Percentiles rank a stretch among this genome's conserved stretches.
Conservation (phyloP, 2,329 filamentous ascomycete genomes). For the Aspergillus sp. region DNA sequence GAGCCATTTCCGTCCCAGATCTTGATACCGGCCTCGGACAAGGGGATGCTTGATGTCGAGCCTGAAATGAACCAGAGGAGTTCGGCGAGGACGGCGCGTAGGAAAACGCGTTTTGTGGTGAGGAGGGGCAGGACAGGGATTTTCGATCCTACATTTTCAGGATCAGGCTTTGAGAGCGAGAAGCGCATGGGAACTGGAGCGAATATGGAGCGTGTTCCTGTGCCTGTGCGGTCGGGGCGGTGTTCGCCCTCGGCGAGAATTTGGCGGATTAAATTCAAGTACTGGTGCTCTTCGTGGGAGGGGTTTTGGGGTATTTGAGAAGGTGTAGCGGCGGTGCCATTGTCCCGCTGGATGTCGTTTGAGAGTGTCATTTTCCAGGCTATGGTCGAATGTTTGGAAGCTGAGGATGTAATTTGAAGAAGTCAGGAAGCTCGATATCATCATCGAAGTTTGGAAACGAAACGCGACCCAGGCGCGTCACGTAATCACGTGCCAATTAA, state of each 20-base stretch:
- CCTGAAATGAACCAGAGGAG: slow-evolving; percentile 94
- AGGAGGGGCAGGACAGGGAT: slow-evolving; percentile 81
- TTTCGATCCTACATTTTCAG: slow-evolving; percentile 38
- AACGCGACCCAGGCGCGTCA: slow-evolving; percentile 29
- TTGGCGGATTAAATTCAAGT: slow-evolving; percentile 81
- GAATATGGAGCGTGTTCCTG: slow-evolving; percentile 86
- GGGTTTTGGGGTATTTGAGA: slow-evolving; percentile 24
- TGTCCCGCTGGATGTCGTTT: too few species aligned
- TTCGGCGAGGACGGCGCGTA: slow-evolving; percentile 84
- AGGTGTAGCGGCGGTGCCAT: slow-evolving; percentile 4
- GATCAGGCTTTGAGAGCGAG: slow-evolving; percentile 63
- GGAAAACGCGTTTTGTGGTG: slow-evolving; percentile 95
- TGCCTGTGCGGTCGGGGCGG: slow-evolving; percentile 89
- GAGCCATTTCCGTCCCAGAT: slow-evolving; percentile 99
- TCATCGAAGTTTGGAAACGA: neutral
- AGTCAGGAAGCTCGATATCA: neutral
- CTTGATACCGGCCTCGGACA: slow-evolving; percentile 79
- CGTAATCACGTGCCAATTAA: slow-evolving; percentile 25
- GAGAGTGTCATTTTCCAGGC: slow-evolving; percentile 2
- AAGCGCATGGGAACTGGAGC: slow-evolving; percentile 86
- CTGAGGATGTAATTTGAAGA: neutral
- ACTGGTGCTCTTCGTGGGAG: slow-evolving; percentile 86
- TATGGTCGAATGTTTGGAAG: neutral
- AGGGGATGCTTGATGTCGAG: slow-evolving; percentile 73
- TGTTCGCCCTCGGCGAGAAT: slow-evolving; percentile 83